Evolutionary conservation across 78 protist genomes (phyloP), one percentile per base, ranked within the genome.

Genomic region (Guillardia theta): DNA sequence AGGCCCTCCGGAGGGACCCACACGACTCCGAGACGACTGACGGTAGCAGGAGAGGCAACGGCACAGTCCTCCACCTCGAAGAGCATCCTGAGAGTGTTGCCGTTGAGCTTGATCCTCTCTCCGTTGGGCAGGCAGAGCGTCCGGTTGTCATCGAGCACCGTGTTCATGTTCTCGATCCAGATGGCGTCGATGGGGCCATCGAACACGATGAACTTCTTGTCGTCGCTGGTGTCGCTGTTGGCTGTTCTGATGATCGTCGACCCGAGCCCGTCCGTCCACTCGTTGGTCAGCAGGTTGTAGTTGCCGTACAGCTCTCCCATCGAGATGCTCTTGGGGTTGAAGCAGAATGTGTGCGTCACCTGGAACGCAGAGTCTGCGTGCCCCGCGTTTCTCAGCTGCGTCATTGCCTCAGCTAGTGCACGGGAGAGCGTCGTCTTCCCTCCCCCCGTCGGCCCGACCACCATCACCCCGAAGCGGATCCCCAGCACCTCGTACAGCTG

Each of bases 151-250:
- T 98, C 99, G 83, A 98, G 95, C 45, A 98, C 98, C n/a, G 97
- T 94, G 96, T 98, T 98, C 98, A 98, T 97, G 94, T 94, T 93
- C 88, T 95, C 96, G 76, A 95, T 95, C 99, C 98, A 98, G 87
- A 97, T 21, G 1, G 98, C 96, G 92, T 98, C 99, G 36, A 98
- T 98, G 9, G 99, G 98, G 19, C 98, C 98, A 70, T 98, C 99
- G 93, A 98, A 97, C 21, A 97, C 96, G 10, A 96, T 94, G 97
- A 97, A 97, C 58, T 96, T 77, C 41, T 36, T 33, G 46, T 96
- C 95, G 48, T 54, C 93, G 50, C 46, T n/a, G 64, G 90, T 33
- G 78, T 90, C 95, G 6, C 36, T 24, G 88, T 95, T 96, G 10
- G 77, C 93, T 5, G n/a, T 53, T 44, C 93, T 64, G 33, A 88